Evolutionary conservation across 768 basidiomycete species (phyloP), one percentile per base, ranked within the genome.

Genomic region (Hygrocybe coccinea): DNA sequence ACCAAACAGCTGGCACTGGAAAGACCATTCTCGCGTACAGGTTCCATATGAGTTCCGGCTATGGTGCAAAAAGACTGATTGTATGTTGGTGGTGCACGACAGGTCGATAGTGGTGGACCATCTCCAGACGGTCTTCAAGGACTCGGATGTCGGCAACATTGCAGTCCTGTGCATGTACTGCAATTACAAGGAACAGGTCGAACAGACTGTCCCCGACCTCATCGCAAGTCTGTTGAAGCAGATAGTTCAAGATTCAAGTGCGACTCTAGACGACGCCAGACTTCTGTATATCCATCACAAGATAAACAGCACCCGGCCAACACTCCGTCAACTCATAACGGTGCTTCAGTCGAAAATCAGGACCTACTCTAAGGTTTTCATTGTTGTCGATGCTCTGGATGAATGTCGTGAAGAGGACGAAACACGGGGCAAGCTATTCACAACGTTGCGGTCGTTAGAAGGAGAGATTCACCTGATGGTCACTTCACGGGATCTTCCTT

Each of bases 21-120:
- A 60, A 60, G 33, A 54, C 59, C 1, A 48, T 57, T 3, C 39
- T 60, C 12, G 29, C 52, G 59, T 60, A 53, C n/a, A n/a, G n/a
- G n/a, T n/a, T n/a, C n/a, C n/a, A n/a, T n/a, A n/a, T n/a, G n/a
- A n/a, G n/a, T n/a, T n/a, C n/a, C n/a, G n/a, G n/a, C n/a, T n/a
- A n/a, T 9, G 25, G 52, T 33, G n/a, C n/a, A n/a, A n/a, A n/a
- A n/a, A n/a, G n/a, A n/a, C n/a, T n/a, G n/a, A n/a, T n/a, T n/a
- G n/a, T n/a, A n/a, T n/a, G n/a, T n/a, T n/a, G n/a, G n/a, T 29
- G 29, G 8, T 29, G 29, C 29, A 29, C 29, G 21, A 17, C 4
- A 54, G 52, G 15, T 54, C 41, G 7, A 44, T 54, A 3, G 25
- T 54, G 7, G 17, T 54, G 5, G 41, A 54, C 24, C 52, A 54